Evolutionary conservation across 1,139 yeast genomes (phyloP), one percentile per base, ranked within the genome.

Genomic region (Meyerozyma guilliermondii): DNA sequence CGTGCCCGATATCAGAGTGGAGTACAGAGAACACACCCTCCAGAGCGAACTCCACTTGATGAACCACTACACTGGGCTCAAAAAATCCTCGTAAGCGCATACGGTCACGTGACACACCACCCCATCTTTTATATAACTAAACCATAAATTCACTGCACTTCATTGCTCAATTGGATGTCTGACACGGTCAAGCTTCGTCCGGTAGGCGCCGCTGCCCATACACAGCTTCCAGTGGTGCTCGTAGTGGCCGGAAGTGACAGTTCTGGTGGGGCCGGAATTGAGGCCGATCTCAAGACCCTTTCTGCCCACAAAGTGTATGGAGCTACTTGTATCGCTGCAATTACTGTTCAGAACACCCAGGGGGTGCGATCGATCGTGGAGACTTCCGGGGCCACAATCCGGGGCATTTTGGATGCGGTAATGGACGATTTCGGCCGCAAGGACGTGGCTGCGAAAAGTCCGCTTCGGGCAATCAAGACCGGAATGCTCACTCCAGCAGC

Each of bases 261-360:
- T 40, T 85, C 95, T 3, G 97, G 97, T 2, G 97, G 97, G 5
- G 97, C 97, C 1, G 97, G 97, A 10, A 82, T 89, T 44, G 97
- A 89, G 57, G 97, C 97, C 0, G 97, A 89, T 59, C 60, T 89
- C 41, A 89, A 89, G 62, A 84, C 96, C 0, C 77, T 89, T 46
- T 73, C 87, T 3, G 87, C 85, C 3, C 91, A 87, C 55, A 76
- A 78, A 18, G 89, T 88, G 39, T 89, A 83, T 57, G 96, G 88
- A 1, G 65, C 84, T 62, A 86, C 95, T 1, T 83, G 92, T 58
- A 81, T 87, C 35, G 76, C 89, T 0, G 95, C 92, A 1, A 63
- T 89, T 49, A 88, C 96, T 0, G 91, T 92, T 3, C 96, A 89
- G 57, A 88, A 89, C 59, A 82, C 87, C 1, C 55, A 56, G 10